phyloP scores from a whole-genome alignment of 2,329 filamentous ascomycete species.

The Fusarium palustre region DNA sequence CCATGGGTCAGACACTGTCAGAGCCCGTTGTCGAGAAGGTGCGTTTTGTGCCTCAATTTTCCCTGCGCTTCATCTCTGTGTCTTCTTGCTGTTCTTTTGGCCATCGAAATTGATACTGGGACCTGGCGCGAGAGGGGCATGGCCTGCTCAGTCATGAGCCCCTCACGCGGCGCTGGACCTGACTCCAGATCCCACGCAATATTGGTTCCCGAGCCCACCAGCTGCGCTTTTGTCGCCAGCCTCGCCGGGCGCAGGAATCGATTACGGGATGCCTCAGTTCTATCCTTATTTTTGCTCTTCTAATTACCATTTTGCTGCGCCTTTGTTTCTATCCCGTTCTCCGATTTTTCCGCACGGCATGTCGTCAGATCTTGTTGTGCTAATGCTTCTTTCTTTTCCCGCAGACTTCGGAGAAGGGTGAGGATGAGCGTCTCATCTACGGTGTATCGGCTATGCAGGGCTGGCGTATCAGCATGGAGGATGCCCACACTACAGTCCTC shows the following conservation, averaged over 20 bases:
- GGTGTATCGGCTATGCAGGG: slow-evolving; percentile 99
- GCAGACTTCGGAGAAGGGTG: slow-evolving; percentile 87
- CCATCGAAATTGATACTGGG: slow-evolving; percentile 20
- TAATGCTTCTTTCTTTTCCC: slow-evolving; percentile 41
- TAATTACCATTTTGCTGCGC: neutral
- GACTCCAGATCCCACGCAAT: slow-evolving; percentile 17
- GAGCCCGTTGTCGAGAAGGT: slow-evolving; percentile 99
- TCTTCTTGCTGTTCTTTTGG: slow-evolving; percentile 22
- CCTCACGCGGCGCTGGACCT: slow-evolving; percentile 38
- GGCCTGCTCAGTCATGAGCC: slow-evolving; percentile 37
- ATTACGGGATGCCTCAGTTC: neutral
- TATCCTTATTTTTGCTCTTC: neutral
- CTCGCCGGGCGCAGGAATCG: neutral
- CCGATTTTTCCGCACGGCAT: slow-evolving; percentile 32
- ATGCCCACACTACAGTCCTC: slow-evolving; percentile 90
- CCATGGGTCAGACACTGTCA: slow-evolving; percentile 99
- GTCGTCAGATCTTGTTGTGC: slow-evolving; percentile 37
- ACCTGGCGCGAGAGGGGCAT: slow-evolving; percentile 40
- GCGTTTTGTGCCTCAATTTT: slow-evolving; percentile 39
- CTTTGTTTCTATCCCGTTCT: slow-evolving; percentile 12
- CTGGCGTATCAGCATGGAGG: slow-evolving; percentile 99
- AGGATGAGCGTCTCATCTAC: slow-evolving; percentile 92
- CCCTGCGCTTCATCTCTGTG: slow-evolving; percentile 2
- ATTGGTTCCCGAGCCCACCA: slow-evolving; percentile 9
- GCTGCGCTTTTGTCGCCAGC: slow-evolving; percentile 26